phyloP scores from a whole-genome alignment of 208 protist genomes.

The Wallacemonas sp. region DNA sequence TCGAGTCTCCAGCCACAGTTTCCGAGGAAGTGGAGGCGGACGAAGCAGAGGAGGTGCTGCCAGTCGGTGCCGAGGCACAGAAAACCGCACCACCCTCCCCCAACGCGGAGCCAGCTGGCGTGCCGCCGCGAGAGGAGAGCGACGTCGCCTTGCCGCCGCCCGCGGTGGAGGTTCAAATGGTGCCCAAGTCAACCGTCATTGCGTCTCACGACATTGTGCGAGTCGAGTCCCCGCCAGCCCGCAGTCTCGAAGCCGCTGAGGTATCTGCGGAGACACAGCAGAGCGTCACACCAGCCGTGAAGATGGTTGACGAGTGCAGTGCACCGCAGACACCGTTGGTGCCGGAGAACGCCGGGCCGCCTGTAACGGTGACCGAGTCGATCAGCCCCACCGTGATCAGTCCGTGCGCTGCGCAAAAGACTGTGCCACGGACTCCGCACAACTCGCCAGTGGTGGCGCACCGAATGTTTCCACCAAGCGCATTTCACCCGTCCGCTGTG shows the following conservation, averaged over 20 bases:
- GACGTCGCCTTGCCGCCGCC: not conserved
- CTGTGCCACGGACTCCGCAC: constrained; percentile 1
- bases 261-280: not conserved
- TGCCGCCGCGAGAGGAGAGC: not conserved
- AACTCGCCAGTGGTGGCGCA: not conserved
- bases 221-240: not conserved
- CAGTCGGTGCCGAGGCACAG: not conserved
- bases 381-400: not conserved
- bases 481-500: not conserved
- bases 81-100: constrained; percentile 4
- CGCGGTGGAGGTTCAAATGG: not conserved
- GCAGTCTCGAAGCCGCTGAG: not conserved
- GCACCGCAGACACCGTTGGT: not conserved
- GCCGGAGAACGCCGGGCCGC: not conserved
- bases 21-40: not conserved
- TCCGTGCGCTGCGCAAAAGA: too few species aligned
- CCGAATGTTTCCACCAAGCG: not conserved
- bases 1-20: not conserved
- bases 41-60: not conserved
- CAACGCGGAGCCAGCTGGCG: not conserved
- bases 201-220: not conserved
- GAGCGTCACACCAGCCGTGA: too few species aligned
- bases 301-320: too few species aligned
- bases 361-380: not conserved
- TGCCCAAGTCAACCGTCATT: not conserved